phyloP scores from a whole-genome alignment of 2,329 filamentous ascomycete species.

The Curvularia eragrostidis region DNA sequence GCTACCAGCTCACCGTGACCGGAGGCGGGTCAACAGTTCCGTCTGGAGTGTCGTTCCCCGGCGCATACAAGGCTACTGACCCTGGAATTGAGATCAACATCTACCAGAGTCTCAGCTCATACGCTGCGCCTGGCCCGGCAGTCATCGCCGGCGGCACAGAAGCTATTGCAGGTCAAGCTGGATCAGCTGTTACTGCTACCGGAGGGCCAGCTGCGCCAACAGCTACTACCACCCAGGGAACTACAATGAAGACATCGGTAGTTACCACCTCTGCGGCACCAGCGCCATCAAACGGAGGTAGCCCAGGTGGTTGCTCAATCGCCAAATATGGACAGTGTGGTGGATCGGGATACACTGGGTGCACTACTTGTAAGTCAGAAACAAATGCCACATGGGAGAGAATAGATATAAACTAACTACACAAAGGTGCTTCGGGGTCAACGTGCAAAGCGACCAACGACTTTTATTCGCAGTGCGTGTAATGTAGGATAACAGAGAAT shows the following conservation, averaged over 20 bases:
- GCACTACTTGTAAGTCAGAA: conserved; percentile 12
- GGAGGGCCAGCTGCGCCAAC: conserved; percentile 24
- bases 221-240: conserved; percentile 16
- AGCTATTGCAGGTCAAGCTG: conserved; percentile 38
- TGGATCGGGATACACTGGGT: conserved; percentile 25
- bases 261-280: conserved; percentile 18
- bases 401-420: conserved; percentile 1
- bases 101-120: conserved; percentile 58
- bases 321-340: conserved; percentile 45
- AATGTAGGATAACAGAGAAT: not conserved
- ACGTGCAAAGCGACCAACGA: conserved; percentile 9
- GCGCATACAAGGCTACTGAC: conserved; percentile 64
- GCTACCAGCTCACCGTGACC: conserved; percentile 67
- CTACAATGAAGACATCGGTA: conserved; percentile 18
- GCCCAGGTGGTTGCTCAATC: conserved; percentile 16
- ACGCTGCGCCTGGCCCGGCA: conserved; percentile 60
- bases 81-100: conserved; percentile 68
- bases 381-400: not conserved
- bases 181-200: conserved; percentile 29
- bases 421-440: conserved; percentile 12
- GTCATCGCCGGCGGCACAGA: conserved; percentile 42
- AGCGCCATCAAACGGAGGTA: conserved; percentile 21
- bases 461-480: conserved; percentile 16
- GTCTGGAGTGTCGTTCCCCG: conserved; percentile 58
- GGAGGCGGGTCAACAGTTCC: conserved; percentile 59